Conservation (phyloP, 1,139 yeast species). For the Suhomyces coccinellae region DNA sequence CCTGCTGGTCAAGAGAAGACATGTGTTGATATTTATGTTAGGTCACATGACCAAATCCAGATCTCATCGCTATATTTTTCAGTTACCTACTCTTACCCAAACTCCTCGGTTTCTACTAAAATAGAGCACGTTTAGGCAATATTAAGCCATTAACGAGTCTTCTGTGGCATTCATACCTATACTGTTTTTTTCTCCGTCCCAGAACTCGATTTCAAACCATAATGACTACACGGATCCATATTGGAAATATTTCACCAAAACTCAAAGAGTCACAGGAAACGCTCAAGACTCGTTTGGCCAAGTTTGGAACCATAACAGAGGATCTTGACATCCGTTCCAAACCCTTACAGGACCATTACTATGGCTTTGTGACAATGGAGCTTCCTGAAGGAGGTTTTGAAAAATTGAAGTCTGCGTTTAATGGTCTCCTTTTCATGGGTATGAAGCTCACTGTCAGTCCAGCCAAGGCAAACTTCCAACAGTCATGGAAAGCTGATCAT, state of each 20-base stretch:
- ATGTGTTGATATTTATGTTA: neutral
- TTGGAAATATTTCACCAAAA: constrained; percentile 63
- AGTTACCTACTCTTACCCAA: neutral
- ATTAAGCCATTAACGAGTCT: neutral
- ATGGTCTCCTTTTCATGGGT: constrained; percentile 78
- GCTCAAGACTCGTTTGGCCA: constrained; percentile 47
- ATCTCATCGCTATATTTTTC: constrained; percentile 3
- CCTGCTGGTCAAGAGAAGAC: neutral
- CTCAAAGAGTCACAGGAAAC: constrained; percentile 46
- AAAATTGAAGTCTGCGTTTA: constrained; percentile 54
- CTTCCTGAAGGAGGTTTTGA: constrained; percentile 46
- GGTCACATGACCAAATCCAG: neutral
- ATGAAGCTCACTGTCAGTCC: constrained; percentile 55
- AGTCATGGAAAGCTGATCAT: constrained; percentile 45
- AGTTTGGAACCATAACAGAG: constrained; percentile 47
- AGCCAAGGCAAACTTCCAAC: constrained; percentile 40
- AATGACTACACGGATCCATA: constrained; percentile 50
- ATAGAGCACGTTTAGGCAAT: neutral
- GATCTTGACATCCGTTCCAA: constrained; percentile 54
- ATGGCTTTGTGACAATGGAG: constrained; percentile 66
- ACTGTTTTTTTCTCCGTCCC: neutral
- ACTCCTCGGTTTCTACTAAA: neutral
- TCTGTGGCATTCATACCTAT: neutral
- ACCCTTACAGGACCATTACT: constrained; percentile 50
- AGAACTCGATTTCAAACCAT: neutral